Conservation (phyloP, 1,139 yeast genomes). For the Lodderomyces theae region DNA sequence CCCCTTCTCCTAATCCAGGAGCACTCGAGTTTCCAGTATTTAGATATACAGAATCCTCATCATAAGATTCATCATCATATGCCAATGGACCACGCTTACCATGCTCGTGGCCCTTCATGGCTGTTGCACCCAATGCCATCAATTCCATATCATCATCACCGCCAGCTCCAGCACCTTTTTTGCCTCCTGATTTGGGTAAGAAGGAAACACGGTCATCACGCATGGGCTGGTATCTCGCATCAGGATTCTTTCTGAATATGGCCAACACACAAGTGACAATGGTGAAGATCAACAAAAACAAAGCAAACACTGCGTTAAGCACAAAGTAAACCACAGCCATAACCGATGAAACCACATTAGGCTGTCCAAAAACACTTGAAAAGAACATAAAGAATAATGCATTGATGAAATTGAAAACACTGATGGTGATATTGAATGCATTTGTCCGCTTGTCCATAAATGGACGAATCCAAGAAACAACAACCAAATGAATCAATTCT, state of each 20-base stretch:
- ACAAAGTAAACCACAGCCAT: constrained; percentile 93
- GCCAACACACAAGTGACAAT: constrained; percentile 86
- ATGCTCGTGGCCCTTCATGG: constrained; percentile 73
- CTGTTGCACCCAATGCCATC: constrained; percentile 85
- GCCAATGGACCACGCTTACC: constrained; percentile 29
- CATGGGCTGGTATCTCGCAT: constrained; percentile 93
- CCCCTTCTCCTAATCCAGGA: constrained; percentile 1
- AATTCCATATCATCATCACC: constrained; percentile 67
- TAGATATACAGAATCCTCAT: constrained; percentile 19
- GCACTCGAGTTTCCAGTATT: constrained; percentile 8
- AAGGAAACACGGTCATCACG: constrained; percentile 94
- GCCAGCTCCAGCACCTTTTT: constrained; percentile 29
- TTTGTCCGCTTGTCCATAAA: constrained; percentile 94
- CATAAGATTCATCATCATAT: constrained; percentile 34
- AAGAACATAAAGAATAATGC: constrained; percentile 86
- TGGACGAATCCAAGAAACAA: constrained; percentile 72
- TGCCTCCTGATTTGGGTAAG: constrained; percentile 60
- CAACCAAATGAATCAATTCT: constrained; percentile 67
- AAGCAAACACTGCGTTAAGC: constrained; percentile 84
- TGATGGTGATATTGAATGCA: constrained; percentile 82
- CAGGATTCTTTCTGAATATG: constrained; percentile 85
- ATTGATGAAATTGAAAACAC: constrained; percentile 75
- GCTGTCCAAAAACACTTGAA: constrained; percentile 79
- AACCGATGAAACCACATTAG: constrained; percentile 82
- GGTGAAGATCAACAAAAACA: constrained; percentile 77